Conservation (phyloP, 1,139 yeast species). For the Blastobotrys aristatus region DNA sequence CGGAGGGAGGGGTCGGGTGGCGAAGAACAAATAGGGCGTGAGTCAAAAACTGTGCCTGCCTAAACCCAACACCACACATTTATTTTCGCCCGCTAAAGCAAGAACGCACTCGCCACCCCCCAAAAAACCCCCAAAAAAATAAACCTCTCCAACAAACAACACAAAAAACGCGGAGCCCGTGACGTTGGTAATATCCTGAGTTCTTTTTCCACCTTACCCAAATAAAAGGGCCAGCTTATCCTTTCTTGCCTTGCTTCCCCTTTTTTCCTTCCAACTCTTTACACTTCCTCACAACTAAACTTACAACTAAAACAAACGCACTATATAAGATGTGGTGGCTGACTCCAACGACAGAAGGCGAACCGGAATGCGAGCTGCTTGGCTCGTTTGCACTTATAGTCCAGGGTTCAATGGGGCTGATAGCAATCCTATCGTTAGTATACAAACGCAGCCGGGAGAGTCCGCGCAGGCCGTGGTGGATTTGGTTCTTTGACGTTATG, state of each 20-base stretch:
- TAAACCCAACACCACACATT: no score
- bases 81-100: no score
- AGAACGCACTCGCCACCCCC: no score
- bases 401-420: conserved; percentile 53
- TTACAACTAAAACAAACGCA: background rate
- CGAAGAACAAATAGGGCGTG: no score
- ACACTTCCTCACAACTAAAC: background rate
- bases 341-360: conserved; percentile 2
- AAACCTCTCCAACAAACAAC: no score
- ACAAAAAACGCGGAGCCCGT: background rate
- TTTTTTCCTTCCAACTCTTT: background rate
- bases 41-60: no score
- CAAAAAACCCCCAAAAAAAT: no score
- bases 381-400: conserved; percentile 42
- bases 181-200: background rate
- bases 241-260: background rate
- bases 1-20: no score
- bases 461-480: conserved; percentile 81
- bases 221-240: background rate
- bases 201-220: background rate
- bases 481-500: conserved; percentile 86
- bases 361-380: conserved; percentile 36
- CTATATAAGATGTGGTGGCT: background rate
- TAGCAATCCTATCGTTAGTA: conserved; percentile 69
- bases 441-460: conserved; percentile 72